Base-by-base conservation (phyloP, 805 yeast genomes). In the Candida jianshihensis region DNA sequence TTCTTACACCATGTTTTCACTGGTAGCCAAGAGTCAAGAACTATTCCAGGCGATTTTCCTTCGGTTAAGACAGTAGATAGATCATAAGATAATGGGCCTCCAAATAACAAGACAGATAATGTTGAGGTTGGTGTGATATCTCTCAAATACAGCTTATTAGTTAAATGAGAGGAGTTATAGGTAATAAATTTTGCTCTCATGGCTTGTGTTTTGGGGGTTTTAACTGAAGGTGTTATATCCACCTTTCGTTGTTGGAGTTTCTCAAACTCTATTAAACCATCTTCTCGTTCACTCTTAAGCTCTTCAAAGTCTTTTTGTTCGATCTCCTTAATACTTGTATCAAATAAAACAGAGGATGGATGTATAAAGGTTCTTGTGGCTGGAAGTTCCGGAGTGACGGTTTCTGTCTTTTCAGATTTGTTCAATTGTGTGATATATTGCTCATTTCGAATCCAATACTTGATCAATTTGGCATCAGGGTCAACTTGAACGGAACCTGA, bases 1-100 rank as follows among this genome's bases (percentile, higher is more conserved):
- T 89, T 86, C 46, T 92, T 84, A 44, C 95, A 82, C 97, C 97
- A 90, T 1, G 96, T 86, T 42, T 85, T 69, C 11, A 90, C 70
- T 1, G 96, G 94, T 24, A 86, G 60, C 97, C 97, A 89, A n/a
- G 71, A 70, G 47, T 86, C 96, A 37, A 90, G 62, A 8, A 87
- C 77, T 25, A 92, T 73, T 17, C 97, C 97, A 0, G 96, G 94
- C 0, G 88, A 73, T 5, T 78, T 69, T 28, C 63, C 68, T 1
- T 71, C 63, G 0, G 68, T 56, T n/a, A 51, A 41, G 10, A 63
- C 44, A 7, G 60, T 51, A 10, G 64, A 54, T 33, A 78, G 46
- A 47, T 82, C 85, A 53, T 78, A 81, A 27, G 66, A 57, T 15
- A 83, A 69, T 1, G 73, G 71, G 6, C 94, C 92, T 9, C 96